Evolutionary conservation across 257 asterid species (phyloP).

Genomic region (Euphrasia confusa): DNA sequence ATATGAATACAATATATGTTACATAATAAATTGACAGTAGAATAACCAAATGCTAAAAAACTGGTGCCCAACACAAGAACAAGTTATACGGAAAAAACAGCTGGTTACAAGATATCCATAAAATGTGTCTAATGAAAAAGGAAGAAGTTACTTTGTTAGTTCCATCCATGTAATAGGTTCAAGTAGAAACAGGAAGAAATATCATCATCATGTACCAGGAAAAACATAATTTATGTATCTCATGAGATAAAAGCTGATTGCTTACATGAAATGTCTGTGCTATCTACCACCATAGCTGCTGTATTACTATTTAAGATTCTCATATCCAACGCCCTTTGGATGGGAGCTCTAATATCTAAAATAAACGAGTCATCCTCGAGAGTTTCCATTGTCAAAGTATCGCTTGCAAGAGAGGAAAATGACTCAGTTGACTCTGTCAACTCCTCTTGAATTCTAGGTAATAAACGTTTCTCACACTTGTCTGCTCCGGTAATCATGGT

Average conservation of each 20-base stretch:
- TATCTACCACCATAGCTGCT: constrained; percentile 31
- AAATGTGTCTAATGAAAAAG: background rate
- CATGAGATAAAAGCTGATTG: constrained; percentile 19
- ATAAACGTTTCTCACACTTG: constrained; percentile 35
- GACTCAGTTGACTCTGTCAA: constrained; percentile 67
- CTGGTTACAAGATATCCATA: background rate
- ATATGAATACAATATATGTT: constrained; percentile 26
- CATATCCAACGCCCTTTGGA: constrained; percentile 48
- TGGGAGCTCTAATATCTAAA: constrained; percentile 90
- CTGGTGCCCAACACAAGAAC: constrained; percentile 15
- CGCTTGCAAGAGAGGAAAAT: constrained; percentile 67
- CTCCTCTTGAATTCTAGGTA: constrained; percentile 82
- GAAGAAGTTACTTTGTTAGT: constrained; percentile 8
- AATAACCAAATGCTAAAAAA: constrained; percentile 1
- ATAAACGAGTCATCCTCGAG: constrained; percentile 81
- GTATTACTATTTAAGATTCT: constrained; percentile 31
- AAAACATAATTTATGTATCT: background rate
- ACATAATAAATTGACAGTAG: background rate
- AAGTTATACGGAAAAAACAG: background rate
- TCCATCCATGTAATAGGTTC: background rate
- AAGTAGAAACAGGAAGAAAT: constrained; percentile 8
- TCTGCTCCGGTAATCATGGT: constrained; percentile 60
- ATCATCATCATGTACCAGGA: constrained; percentile 13
- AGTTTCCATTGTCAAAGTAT: constrained; percentile 58
- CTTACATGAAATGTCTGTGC: constrained; percentile 53